Conservation (phyloP, 2,329 filamentous ascomycete species). For the Alternaria tenuissima region DNA sequence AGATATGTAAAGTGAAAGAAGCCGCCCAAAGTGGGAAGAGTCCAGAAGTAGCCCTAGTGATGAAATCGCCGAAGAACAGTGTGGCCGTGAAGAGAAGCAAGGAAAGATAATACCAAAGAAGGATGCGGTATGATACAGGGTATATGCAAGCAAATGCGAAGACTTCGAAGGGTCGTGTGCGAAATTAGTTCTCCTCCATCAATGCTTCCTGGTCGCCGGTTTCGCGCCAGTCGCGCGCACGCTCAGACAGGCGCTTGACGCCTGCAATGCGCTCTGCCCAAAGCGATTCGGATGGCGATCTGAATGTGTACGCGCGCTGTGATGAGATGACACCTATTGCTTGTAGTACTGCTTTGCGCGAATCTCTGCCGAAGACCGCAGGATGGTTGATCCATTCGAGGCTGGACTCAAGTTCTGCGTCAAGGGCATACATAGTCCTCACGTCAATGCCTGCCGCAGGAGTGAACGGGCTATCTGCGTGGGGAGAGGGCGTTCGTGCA, state of each 20-base stretch:
- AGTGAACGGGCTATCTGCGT: conserved; percentile 59
- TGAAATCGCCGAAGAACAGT: conserved; percentile 24
- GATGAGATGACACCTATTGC: conserved; percentile 96
- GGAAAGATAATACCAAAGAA: conserved; percentile 20
- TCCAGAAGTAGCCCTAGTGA: conserved; percentile 9
- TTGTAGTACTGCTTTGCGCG: conserved; percentile 92
- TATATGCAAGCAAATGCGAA: conserved; percentile 26
- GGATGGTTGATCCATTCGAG: conserved; percentile 98
- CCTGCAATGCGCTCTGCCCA: conserved; percentile 87
- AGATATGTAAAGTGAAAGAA: conserved; percentile 17
- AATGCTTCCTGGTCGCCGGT: conserved; percentile 75
- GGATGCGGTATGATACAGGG: conserved; percentile 31
- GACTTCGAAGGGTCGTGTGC: conserved; percentile 15
- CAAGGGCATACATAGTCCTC: conserved; percentile 82
- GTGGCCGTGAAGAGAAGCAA: conserved; percentile 21
- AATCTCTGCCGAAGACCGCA: conserved; percentile 91
- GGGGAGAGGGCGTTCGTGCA: conserved; percentile 49
- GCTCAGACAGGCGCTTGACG: conserved; percentile 80
- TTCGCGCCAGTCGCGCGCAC: conserved; percentile 91
- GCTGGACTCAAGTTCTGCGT: conserved; percentile 87
- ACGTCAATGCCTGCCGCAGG: conserved; percentile 80
- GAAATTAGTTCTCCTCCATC: conserved; percentile 58
- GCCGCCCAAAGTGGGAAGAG: conserved; percentile 17
- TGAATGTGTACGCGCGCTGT: conserved; percentile 92
- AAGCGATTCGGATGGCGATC: conserved; percentile 85